Evolutionary conservation across 306 rosid genomes (phyloP).

Genomic region (Ziziphus jujuba): DNA sequence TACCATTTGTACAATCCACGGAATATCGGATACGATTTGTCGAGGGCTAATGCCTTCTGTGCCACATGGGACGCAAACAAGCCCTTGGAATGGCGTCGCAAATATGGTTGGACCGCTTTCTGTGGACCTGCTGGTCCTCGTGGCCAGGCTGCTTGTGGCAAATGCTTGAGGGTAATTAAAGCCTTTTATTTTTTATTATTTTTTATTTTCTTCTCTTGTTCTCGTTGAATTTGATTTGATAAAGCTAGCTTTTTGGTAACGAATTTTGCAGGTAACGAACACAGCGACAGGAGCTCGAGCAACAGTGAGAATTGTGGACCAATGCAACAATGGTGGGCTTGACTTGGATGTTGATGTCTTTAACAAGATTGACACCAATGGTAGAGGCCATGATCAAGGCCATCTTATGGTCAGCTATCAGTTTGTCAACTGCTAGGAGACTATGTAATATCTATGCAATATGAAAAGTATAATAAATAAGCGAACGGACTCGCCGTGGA

Average conservation of each 20-base stretch:
- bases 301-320: conserved; percentile 64
- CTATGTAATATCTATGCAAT: too few species aligned
- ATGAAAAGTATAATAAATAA: too few species aligned
- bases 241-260: not conserved
- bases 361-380: conserved; percentile 45
- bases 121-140: conserved; percentile 59
- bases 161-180: conserved; percentile 44
- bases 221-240: not conserved
- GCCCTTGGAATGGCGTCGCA: conserved; percentile 62
- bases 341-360: conserved; percentile 64
- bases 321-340: conserved; percentile 67
- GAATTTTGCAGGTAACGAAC: conserved; percentile 28
- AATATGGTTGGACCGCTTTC: conserved; percentile 72
- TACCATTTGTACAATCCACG: conserved; percentile 61
- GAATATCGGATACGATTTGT: conserved; percentile 49
- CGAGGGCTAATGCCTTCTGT: conserved; percentile 56
- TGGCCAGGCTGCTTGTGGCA: conserved; percentile 55
- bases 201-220: too few species aligned
- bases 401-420: conserved; percentile 50
- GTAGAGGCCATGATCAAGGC: conserved; percentile 47
- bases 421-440: conserved; percentile 45
- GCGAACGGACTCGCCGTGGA: too few species aligned
- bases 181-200: too few species aligned
- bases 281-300: conserved; percentile 40
- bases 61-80: conserved; percentile 67